Evolutionary conservation across 768 basidiomycete genomes (phyloP).

Genomic region (Mycena olivaceomarginata): DNA sequence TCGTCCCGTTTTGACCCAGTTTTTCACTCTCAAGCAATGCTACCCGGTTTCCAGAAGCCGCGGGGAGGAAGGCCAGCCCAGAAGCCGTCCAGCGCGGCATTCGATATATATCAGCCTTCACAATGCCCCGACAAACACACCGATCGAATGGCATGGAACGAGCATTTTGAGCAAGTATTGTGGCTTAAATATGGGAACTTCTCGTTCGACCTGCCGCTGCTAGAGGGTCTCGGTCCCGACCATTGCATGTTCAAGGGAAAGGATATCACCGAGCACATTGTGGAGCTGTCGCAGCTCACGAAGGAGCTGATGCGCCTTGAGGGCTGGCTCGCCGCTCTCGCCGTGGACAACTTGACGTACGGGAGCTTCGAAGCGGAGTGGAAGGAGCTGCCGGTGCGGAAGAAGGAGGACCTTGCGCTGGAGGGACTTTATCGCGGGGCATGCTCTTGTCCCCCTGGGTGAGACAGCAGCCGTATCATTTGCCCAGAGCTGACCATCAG

Average conservation of each 20-base stretch:
- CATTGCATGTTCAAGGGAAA: neutral
- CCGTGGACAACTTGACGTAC: conserved; percentile 1
- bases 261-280: conserved; percentile 5
- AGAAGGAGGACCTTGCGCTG: neutral
- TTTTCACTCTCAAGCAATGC: no score
- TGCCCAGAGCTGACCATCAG: neutral
- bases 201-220: neutral
- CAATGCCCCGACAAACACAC: conserved; percentile 26
- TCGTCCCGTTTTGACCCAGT: no score
- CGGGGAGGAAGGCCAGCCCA: no score
- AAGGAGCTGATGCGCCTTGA: conserved; percentile 9
- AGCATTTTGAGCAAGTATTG: conserved; percentile 10
- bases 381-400: neutral
- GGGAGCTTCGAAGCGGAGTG: conserved; percentile 26
- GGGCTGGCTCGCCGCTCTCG: neutral
- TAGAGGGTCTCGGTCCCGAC: neutral
- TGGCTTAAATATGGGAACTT: neutral
- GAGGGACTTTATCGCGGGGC: neutral
- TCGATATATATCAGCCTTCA: no score
- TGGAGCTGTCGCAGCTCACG: neutral
- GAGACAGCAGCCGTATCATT: neutral
- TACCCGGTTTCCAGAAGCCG: no score
- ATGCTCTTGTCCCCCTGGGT: neutral
- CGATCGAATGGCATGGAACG: conserved; percentile 22
- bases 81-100: no score